Evolutionary conservation across 2,329 filamentous ascomycete species (phyloP).

Genomic region (Trichoderma citrinoviride): DNA sequence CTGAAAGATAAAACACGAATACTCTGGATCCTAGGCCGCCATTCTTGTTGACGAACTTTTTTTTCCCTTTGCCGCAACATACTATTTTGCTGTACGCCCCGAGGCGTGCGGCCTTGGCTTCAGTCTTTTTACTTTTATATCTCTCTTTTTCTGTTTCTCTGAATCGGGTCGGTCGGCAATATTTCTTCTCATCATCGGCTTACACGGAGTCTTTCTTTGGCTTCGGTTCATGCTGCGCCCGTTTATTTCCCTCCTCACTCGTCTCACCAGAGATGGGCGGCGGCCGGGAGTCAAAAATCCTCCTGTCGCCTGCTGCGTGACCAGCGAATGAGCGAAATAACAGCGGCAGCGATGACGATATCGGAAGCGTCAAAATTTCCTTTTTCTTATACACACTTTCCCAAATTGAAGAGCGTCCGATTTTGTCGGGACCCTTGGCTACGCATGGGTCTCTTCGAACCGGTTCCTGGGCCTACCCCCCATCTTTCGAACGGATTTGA

Average conservation of each 20-base stretch:
- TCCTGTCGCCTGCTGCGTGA: constrained; percentile 11
- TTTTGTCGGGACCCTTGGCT: constrained; percentile 33
- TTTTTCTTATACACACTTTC: constrained; percentile 26
- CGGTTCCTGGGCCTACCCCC: constrained; percentile 32
- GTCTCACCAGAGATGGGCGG: constrained; percentile 1
- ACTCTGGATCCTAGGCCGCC: background rate
- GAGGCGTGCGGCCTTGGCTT: constrained; percentile 31
- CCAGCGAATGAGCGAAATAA: constrained; percentile 17
- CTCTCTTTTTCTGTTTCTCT: constrained; percentile 30
- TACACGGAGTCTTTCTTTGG: constrained; percentile 33
- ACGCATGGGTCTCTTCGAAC: constrained; percentile 28
- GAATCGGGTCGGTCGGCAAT: constrained; percentile 30
- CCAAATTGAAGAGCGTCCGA: constrained; percentile 23
- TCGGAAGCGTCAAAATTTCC: constrained; percentile 18
- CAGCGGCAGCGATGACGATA: constrained; percentile 9
- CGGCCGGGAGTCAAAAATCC: background rate
- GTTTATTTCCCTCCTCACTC: background rate
- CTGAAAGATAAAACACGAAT: background rate
- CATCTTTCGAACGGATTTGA: constrained; percentile 29
- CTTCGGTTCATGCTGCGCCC: constrained; percentile 17
- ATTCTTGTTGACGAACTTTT: constrained; percentile 4
- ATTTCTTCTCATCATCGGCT: constrained; percentile 28
- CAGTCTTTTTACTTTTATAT: constrained; percentile 13
- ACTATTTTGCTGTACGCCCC: constrained; percentile 5
- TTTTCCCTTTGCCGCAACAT: constrained; percentile 13